Conservation (phyloP, 2,329 filamentous ascomycete genomes). For the Stagonosporopsis tanaceti region DNA sequence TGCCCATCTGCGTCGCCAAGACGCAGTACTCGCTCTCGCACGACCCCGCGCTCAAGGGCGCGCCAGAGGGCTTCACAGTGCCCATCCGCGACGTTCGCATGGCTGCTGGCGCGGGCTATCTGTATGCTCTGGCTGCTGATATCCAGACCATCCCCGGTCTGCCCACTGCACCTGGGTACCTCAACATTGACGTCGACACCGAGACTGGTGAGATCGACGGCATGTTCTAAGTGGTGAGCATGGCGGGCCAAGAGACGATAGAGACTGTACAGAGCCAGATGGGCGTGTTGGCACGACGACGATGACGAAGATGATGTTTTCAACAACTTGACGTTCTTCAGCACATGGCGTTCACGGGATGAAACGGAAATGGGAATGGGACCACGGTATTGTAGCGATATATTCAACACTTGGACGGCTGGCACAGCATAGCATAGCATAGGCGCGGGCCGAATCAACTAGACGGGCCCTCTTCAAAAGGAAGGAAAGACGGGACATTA, state of each 20-base stretch:
- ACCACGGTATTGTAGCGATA: constrained; percentile 12
- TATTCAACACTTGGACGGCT: constrained; percentile 14
- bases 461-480: not conserved
- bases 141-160: constrained; percentile 98
- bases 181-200: constrained; percentile 80
- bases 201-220: constrained; percentile 67
- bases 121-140: constrained; percentile 92
- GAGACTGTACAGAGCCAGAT: not conserved
- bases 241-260: no score
- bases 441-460: not conserved
- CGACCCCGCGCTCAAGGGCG: constrained; percentile 92
- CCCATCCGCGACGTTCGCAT: constrained; percentile 93
- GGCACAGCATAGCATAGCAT: constrained; percentile 5
- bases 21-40: constrained; percentile 97
- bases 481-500: not conserved
- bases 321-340: constrained; percentile 21
- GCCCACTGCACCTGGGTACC: constrained; percentile 91
- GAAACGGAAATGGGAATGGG: not conserved
- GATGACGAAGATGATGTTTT: constrained; percentile 7
- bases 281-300: not conserved
- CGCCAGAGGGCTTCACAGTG: constrained; percentile 91
- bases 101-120: constrained; percentile 83
- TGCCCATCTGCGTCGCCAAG: constrained; percentile 97
- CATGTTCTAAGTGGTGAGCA: constrained; percentile 71
- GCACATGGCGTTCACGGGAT: constrained; percentile 15